Evolutionary conservation across 192 early-diverging fungal species (phyloP).

Genomic region (Backusella tarrabulga): DNA sequence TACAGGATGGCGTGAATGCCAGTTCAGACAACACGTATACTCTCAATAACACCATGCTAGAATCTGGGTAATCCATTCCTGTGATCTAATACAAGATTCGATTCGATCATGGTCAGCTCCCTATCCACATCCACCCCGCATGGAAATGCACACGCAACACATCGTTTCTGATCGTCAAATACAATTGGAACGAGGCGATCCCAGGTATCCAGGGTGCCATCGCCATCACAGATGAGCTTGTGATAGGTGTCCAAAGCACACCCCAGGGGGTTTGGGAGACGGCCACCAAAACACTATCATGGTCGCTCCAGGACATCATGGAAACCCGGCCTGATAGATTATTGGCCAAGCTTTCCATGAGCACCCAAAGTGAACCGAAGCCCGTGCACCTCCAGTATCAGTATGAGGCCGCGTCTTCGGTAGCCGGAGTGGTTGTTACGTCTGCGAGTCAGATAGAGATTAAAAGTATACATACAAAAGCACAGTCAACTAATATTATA

Average conservation of each 20-base stretch:
- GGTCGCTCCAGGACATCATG: neutral
- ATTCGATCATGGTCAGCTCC: neutral
- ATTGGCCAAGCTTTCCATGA: neutral
- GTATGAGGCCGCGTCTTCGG: neutral
- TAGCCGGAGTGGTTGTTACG: neutral
- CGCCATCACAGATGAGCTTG: too few species aligned
- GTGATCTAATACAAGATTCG: neutral
- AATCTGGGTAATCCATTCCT: neutral
- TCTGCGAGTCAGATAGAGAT: neutral
- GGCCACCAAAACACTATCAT: too few species aligned
- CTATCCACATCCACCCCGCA: neutral
- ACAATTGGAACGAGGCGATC: too few species aligned
- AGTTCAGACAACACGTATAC: neutral
- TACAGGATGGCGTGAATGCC: neutral
- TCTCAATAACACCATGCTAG: neutral
- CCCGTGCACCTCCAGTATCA: neutral
- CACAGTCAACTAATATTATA: neutral
- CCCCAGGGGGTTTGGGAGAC: too few species aligned
- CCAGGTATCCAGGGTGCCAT: too few species aligned
- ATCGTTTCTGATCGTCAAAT: neutral
- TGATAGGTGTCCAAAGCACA: too few species aligned
- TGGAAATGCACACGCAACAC: neutral
- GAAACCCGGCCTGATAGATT: neutral
- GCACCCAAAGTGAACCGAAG: neutral
- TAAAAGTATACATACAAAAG: neutral